Evolutionary conservation across 2,329 filamentous ascomycete species (phyloP), one percentile per base, ranked within the genome.

Genomic region (Fusarium robinianum): DNA sequence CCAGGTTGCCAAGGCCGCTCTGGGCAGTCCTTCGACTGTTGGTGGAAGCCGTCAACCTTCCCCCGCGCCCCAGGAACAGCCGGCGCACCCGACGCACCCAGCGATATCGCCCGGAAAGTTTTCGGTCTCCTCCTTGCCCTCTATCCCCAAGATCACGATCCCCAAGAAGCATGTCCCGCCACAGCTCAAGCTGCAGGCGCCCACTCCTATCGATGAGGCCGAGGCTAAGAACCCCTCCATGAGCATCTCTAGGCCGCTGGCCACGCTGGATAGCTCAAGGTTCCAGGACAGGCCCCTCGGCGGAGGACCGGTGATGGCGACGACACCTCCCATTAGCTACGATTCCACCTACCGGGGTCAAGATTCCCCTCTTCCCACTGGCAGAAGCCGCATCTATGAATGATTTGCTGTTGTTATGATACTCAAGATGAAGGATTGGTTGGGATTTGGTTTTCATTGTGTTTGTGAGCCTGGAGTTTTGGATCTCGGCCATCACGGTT

Each of bases 81-180:
- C 9, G 19, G 12, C 16, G 6, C 8, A 23, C 10, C 5, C 31
- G 8, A 12, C 14, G 8, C 29, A 17, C 14, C 31, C 30, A 36
- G 34, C 14, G 24, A 40, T 17, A 38, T 60, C 5, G 14, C 16
- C 56, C 3, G 24, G 21, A 23, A 65, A 53, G 21, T 62, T 72
- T 1, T 68, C 71, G 0, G 63, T 64, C 0, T 56, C 76, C 6
- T 35, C 55, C 1, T 58, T 72, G 2, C 69, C 73, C 0, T 70
- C 72, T 0, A 49, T 74, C 1, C 63, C 63, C 2, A 69, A 68
- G 16, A 57, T 74, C 0, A 59, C 65, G 0, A 57, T 72, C 8
- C 69, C 74, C 0, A 75, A 69, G 54, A 69, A 70, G 51, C 71
- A 74, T 53, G 46, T 57, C 1, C 71, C 73, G 2, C 72, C 71